These are phyloP conservation scores for Stromatinia cepivora DNA, from an alignment of 2,329 filamentous ascomycete genomes.

Conservation along the genomic window DNA sequence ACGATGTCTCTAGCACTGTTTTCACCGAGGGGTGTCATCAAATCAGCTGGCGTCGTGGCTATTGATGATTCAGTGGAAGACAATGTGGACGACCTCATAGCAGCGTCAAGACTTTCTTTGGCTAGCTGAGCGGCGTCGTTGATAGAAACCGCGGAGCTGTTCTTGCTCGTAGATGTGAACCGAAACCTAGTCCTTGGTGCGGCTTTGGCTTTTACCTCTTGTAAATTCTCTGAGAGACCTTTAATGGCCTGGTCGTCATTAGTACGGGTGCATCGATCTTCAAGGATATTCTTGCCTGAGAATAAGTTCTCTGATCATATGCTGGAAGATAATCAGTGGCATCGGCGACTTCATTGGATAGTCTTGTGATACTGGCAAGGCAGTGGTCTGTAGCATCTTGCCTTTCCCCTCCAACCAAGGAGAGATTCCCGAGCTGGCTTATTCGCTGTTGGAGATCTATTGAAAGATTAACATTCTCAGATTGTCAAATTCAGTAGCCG, in stretches of 20 bases:
- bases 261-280: slow-evolving; percentile 17
- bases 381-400: slow-evolving; percentile 80
- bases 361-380: slow-evolving; percentile 72
- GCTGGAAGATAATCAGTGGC: slow-evolving; percentile 78
- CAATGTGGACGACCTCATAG: slow-evolving; percentile 38
- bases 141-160: slow-evolving; percentile 54
- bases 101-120: slow-evolving; percentile 47
- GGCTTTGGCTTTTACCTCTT: slow-evolving; percentile 65
- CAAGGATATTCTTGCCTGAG: slow-evolving; percentile 57
- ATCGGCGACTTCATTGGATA: slow-evolving; percentile 84
- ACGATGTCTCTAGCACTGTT: slow-evolving; percentile 42
- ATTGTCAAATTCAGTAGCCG: background rate
- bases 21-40: slow-evolving; percentile 34
- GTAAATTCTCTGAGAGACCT: slow-evolving; percentile 74
- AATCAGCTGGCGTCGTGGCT: slow-evolving; percentile 41
- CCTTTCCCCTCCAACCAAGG: slow-evolving; percentile 69
- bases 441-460: slow-evolving; percentile 77
- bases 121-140: slow-evolving; percentile 56
- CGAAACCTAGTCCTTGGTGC: slow-evolving; percentile 79
- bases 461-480: slow-evolving; percentile 13
- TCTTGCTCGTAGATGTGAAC: slow-evolving; percentile 65
- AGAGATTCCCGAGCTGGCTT: slow-evolving; percentile 61
- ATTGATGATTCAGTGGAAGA: slow-evolving; percentile 46
- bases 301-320: slow-evolving; percentile 86
- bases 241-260: slow-evolving; percentile 66